Base-by-base conservation (phyloP, 1,139 yeast species). In the Hyphopichia fennica region DNA sequence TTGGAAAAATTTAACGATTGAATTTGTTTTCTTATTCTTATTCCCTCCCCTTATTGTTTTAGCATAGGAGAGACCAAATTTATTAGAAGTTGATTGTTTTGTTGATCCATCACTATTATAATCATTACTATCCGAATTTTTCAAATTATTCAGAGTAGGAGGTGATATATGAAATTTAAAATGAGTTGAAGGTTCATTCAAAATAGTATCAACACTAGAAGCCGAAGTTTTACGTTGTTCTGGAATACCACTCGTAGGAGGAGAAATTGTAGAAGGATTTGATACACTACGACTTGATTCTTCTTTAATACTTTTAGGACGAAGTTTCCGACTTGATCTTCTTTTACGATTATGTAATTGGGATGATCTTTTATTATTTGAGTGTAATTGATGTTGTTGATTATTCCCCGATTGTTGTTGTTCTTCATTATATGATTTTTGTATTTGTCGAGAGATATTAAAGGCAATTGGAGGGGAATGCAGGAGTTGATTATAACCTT, bases 401-500 rank as follows among this genome's bases (percentile, higher is more conserved):
- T 27, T 15, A 11, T 25, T 8, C 31, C 8, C 13, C 37, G 15
- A 8, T 23, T 13, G 7, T 5, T 14, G 19, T 4, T 25, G 7
- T 13, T 25, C 13, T 5, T 17, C 23, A 19, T 16, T 11, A 13
- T 29, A 18, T 9, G 50, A 22, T 27, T 52, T 50, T 25, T 49
- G 50, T 4, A 57, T 48, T 41, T 60, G 63, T 25, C 62, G 42
- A 7, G 64, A 61, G 4, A 58, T 50, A 41, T 62, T 57, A 38
- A 68, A 62, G 4, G 63, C 49, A 6, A 69, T 68, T 1, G 75
- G 75, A 0, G 75, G 75, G 1, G 74, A 68, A 3, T 19, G 17
- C 36, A 16, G 36, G 2, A 25, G 14, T 11, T 15, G 28, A n/a
- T 5, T 11, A 5, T 27, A 33, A 33, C 19, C 27, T 17, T 31